A percentile compares a stretch with the other conserved stretches of the same genome.
phyloP scores from a whole-genome alignment of 331 rosid genomes.

The Phaseolus coccineus region DNA sequence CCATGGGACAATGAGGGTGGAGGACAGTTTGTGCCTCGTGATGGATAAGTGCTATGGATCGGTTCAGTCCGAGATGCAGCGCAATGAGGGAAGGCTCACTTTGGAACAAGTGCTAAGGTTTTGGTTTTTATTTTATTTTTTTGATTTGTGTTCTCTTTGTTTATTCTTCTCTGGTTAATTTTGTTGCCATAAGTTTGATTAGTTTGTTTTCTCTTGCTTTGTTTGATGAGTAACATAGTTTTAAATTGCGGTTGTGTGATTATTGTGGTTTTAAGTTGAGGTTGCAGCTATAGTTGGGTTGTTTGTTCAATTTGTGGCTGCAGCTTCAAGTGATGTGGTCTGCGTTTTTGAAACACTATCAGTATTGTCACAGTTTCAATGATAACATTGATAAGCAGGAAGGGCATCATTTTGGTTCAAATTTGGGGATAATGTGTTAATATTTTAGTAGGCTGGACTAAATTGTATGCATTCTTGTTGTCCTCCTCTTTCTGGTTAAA shows the following conservation, averaged over 20 bases:
- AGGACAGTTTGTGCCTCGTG: constrained; percentile 82
- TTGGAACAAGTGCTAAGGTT: constrained; percentile 98
- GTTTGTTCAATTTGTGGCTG: constrained; percentile 9
- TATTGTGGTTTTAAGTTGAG: background rate
- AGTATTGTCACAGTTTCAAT: background rate
- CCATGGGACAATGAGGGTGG: constrained; percentile 82
- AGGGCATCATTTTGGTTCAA: constrained; percentile 24
- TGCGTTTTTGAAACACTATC: constrained; percentile 18
- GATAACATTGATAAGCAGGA: constrained; percentile 3
- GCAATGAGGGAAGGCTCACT: constrained; percentile 91
- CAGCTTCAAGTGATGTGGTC: background rate
- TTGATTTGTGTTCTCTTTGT: constrained; percentile 16
- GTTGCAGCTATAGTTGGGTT: background rate
- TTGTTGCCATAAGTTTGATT: constrained; percentile 15
- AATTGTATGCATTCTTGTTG: background rate
- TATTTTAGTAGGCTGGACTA: background rate
- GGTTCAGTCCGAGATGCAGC: constrained; percentile 91
- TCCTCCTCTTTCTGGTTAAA: background rate
- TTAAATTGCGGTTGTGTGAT: background rate
- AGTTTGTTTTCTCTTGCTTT: constrained; percentile 5
- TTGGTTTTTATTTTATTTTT: background rate
- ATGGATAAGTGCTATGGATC: constrained; percentile 89
- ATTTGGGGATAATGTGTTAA: constrained; percentile 15
- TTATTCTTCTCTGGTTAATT: background rate
- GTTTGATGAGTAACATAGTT: constrained; percentile 16